These are phyloP conservation scores for Gamsiella multidivaricata DNA, from an alignment of 192 early-diverging fungal genomes.

Conservation along the genomic window DNA sequence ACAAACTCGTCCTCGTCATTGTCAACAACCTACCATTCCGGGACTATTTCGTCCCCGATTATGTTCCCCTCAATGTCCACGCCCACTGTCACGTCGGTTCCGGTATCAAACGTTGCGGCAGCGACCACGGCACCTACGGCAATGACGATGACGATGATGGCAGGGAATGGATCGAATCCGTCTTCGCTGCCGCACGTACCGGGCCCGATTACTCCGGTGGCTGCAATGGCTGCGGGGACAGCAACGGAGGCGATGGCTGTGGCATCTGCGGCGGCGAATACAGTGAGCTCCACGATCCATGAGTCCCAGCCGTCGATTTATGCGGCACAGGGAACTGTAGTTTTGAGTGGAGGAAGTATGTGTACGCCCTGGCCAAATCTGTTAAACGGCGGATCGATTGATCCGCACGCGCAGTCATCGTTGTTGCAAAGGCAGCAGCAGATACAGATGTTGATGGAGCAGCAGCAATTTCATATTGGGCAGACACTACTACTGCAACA, in stretches of 20 bases:
- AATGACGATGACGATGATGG: neutral
- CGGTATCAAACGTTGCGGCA: neutral
- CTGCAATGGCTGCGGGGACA: constrained; percentile 37
- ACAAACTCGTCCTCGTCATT: constrained; percentile 24
- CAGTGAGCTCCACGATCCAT: constrained; percentile 34
- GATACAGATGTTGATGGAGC: neutral
- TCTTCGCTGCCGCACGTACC: neutral
- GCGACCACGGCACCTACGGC: neutral
- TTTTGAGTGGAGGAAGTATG: neutral
- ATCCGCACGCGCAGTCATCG: neutral
- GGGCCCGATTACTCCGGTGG: constrained; percentile 38
- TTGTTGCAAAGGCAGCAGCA: constrained; percentile 10
- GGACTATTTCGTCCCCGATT: neutral
- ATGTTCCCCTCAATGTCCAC: constrained; percentile 9
- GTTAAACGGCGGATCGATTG: neutral
- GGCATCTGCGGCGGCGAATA: constrained; percentile 35
- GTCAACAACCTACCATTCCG: constrained; percentile 17
- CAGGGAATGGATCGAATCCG: neutral
- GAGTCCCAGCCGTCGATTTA: constrained; percentile 23
- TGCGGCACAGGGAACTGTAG: neutral
- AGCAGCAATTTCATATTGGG: neutral
- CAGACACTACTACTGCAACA: neutral
- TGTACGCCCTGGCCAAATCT: neutral
- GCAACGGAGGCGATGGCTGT: constrained; percentile 36
- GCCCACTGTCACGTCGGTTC: neutral